These are phyloP conservation scores for Pseudonectria buxi DNA, from an alignment of 2,329 filamentous ascomycete species.

Conservation along the genomic window DNA sequence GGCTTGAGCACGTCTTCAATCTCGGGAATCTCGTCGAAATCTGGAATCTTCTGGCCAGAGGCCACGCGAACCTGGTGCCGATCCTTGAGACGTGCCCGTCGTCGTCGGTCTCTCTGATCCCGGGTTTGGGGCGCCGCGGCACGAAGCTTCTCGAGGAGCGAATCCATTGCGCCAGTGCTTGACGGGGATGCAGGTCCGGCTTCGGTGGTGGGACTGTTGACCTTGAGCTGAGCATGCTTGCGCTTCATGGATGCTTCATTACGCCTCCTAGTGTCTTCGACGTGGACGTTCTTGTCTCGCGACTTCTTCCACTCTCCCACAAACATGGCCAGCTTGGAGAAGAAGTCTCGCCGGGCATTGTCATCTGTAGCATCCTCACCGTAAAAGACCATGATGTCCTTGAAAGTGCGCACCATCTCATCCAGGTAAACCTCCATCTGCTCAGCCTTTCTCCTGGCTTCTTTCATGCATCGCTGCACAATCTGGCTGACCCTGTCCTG, in stretches of 20 bases:
- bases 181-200: conserved; percentile 56
- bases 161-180: conserved; percentile 90
- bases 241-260: conserved; percentile 92
- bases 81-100: conserved; percentile 83
- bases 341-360: conserved; percentile 90
- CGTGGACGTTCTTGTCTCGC: conserved; percentile 77
- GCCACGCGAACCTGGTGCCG: conserved; percentile 83
- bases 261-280: conserved; percentile 76
- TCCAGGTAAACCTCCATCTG: conserved; percentile 92
- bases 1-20: conserved; percentile 35
- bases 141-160: conserved; percentile 85
- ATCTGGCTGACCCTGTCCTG: conserved; percentile 91
- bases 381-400: conserved; percentile 95
- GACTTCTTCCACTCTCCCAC: conserved; percentile 95
- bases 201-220: conserved; percentile 44
- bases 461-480: conserved; percentile 92
- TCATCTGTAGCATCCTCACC: conserved; percentile 91
- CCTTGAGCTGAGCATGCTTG: conserved; percentile 67
- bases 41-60: conserved; percentile 78
- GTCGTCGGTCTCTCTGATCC: conserved; percentile 81
- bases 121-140: conserved; percentile 84
- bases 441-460: conserved; percentile 89
- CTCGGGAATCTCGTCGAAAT: conserved; percentile 57
- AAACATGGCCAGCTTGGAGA: conserved; percentile 85
- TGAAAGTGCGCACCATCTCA: conserved; percentile 84